Conservation (phyloP, 352 stramenopile genomes). For the Phytophthora aleatoria region DNA sequence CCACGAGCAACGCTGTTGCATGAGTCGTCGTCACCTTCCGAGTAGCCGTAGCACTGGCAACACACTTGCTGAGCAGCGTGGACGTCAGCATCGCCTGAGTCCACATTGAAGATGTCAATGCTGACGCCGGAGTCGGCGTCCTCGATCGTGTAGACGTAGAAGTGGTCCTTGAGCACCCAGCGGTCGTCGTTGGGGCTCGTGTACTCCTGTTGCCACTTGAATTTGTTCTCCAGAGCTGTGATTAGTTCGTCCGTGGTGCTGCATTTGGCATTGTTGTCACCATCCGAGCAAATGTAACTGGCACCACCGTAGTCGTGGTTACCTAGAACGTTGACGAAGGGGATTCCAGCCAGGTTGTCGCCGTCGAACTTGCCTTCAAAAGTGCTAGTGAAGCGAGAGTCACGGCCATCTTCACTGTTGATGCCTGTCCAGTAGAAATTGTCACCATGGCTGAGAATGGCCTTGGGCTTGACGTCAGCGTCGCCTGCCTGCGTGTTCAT, state of each 20-base stretch:
- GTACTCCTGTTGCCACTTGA: constrained; percentile 56
- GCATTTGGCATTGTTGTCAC: constrained; percentile 39
- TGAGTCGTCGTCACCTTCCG: constrained; percentile 41
- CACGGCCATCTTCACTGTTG: constrained; percentile 43
- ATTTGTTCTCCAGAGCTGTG: constrained; percentile 46
- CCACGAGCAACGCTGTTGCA: constrained; percentile 54
- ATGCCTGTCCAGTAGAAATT: constrained; percentile 81
- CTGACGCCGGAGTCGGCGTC: constrained; percentile 46
- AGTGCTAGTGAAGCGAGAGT: constrained; percentile 59
- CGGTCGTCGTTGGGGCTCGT: constrained; percentile 62
- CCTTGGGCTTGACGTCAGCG: constrained; percentile 52
- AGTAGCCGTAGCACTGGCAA: constrained; percentile 73
- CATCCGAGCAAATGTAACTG: constrained; percentile 57
- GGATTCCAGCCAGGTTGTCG: constrained; percentile 46
- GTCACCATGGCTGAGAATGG: constrained; percentile 68
- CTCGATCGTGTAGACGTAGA: constrained; percentile 57
- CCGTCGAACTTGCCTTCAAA: constrained; percentile 68
- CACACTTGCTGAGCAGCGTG: constrained; percentile 60
- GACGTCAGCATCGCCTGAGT: constrained; percentile 61
- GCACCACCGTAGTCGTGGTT: constrained; percentile 78
- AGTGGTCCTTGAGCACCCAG: constrained; percentile 64
- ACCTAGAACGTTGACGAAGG: constrained; percentile 68
- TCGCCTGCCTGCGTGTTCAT: constrained; percentile 62
- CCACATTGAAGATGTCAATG: constrained; percentile 73
- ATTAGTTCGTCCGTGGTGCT: constrained; percentile 34